Conservation (phyloP, 2,329 filamentous ascomycete genomes). For the Paecilomyces dactylethromorphus region DNA sequence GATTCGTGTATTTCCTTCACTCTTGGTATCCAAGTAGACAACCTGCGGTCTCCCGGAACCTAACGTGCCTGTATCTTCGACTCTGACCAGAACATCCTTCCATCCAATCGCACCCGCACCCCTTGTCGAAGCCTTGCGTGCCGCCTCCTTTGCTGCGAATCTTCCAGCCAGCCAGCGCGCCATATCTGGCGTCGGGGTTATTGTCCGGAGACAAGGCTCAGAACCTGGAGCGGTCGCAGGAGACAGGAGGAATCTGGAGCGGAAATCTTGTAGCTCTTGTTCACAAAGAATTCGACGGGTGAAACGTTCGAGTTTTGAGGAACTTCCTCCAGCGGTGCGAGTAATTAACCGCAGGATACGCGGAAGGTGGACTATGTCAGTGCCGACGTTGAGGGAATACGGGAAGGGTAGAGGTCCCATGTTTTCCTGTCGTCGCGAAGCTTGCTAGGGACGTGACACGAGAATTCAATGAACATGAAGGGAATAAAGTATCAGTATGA, state of each 20-base stretch:
- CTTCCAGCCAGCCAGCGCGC: constrained; percentile 42
- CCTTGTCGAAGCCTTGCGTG: constrained; percentile 59
- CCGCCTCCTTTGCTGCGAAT: constrained; percentile 69
- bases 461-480: neutral
- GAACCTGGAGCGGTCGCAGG: neutral
- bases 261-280: constrained; percentile 32
- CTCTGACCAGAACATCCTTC: constrained; percentile 51
- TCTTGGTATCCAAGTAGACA: constrained; percentile 22
- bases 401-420: constrained; percentile 49
- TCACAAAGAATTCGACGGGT: constrained; percentile 34
- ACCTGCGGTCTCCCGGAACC: constrained; percentile 27
- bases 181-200: constrained; percentile 24
- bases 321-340: constrained; percentile 25
- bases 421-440: neutral
- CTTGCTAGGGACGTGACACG: neutral
- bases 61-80: constrained; percentile 12
- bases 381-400: constrained; percentile 63
- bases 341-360: constrained; percentile 58
- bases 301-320: constrained; percentile 26
- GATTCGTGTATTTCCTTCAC: constrained; percentile 38
- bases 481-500: neutral
- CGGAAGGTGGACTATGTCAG: constrained; percentile 66
- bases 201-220: neutral
- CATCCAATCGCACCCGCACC: constrained; percentile 53
- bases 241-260: constrained; percentile 19